These are phyloP conservation scores for Crithidia fasciculata DNA, from an alignment of 208 protist genomes.

Conservation along the genomic window DNA sequence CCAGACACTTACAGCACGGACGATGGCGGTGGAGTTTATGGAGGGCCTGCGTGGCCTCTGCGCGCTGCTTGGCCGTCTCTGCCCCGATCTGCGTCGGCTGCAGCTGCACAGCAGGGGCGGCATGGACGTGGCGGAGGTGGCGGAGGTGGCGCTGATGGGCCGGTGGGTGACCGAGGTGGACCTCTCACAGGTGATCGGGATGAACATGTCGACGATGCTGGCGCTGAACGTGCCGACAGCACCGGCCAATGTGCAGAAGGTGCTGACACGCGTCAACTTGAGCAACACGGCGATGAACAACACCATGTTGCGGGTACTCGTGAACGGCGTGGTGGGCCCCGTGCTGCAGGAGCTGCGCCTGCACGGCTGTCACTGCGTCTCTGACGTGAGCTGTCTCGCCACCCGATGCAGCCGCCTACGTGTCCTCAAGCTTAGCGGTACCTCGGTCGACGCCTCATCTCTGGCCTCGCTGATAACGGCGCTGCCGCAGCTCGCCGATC, in stretches of 20 bases:
- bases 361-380: slow-evolving; percentile 18
- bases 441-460: background rate
- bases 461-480: background rate
- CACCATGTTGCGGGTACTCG: slow-evolving; percentile 8
- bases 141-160: background rate
- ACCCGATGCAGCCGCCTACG: background rate
- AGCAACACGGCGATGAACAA: slow-evolving; percentile 20
- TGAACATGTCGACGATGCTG: slow-evolving; percentile 10
- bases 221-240: slow-evolving; percentile 4
- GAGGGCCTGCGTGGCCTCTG: slow-evolving; percentile 7
- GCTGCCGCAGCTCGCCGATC: slow-evolving; percentile 1
- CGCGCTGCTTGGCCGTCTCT: slow-evolving; percentile 4
- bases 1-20: background rate
- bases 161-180: slow-evolving; percentile 11
- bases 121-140: slow-evolving; percentile 11
- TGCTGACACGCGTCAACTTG: slow-evolving; percentile 13
- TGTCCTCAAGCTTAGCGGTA: slow-evolving; percentile 12
- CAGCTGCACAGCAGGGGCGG: slow-evolving; percentile 4
- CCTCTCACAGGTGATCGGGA: slow-evolving; percentile 1
- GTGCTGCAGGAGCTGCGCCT: slow-evolving; percentile 11
- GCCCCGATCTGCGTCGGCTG: background rate
- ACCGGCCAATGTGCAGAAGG: slow-evolving; percentile 1
- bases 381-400: background rate
- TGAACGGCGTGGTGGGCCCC: background rate
- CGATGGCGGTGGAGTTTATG: slow-evolving; percentile 1